These are phyloP conservation scores for Acanthochlamys bracteata DNA, from an alignment of 106 monocot species.

Conservation along the genomic window DNA sequence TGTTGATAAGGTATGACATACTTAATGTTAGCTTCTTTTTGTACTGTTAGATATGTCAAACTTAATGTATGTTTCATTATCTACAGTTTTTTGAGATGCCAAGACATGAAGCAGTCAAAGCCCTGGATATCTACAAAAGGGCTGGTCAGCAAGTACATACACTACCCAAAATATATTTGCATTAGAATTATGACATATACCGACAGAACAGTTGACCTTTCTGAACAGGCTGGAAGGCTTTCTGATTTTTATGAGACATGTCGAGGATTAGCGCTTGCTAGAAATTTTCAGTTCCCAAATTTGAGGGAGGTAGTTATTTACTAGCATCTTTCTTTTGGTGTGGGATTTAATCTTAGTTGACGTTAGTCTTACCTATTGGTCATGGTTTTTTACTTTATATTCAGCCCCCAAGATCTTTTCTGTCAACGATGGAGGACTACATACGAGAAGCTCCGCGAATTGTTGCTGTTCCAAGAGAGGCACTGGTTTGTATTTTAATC, in stretches of 20 bases:
- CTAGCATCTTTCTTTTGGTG: neutral
- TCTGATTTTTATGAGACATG: constrained; percentile 96
- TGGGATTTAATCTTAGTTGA: neutral
- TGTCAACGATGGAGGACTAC: constrained; percentile 74
- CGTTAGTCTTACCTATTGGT: no score
- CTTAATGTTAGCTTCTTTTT: neutral
- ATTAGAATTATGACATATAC: neutral
- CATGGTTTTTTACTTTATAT: constrained; percentile 2
- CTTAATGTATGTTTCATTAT: neutral
- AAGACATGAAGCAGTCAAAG: constrained; percentile 88
- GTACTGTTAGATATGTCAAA: neutral
- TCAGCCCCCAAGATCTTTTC: constrained; percentile 76
- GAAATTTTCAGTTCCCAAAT: constrained; percentile 94
- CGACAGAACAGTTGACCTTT: neutral
- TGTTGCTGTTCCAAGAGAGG: constrained; percentile 40
- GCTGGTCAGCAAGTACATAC: constrained; percentile 81
- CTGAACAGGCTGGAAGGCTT: constrained; percentile 59
- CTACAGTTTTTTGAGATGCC: constrained; percentile 97
- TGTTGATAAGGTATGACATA: constrained; percentile 75
- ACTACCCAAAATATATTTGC: neutral
- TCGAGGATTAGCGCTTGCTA: constrained; percentile 78
- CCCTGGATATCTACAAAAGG: constrained; percentile 82
- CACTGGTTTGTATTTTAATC: constrained; percentile 36
- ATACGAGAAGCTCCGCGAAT: constrained; percentile 67
- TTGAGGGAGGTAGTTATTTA: constrained; percentile 60